A percentile compares a stretch with the other conserved stretches of the same genome.
Conservation (phyloP, 768 basidiomycete genomes). For the Phylloporus arenicola region DNA sequence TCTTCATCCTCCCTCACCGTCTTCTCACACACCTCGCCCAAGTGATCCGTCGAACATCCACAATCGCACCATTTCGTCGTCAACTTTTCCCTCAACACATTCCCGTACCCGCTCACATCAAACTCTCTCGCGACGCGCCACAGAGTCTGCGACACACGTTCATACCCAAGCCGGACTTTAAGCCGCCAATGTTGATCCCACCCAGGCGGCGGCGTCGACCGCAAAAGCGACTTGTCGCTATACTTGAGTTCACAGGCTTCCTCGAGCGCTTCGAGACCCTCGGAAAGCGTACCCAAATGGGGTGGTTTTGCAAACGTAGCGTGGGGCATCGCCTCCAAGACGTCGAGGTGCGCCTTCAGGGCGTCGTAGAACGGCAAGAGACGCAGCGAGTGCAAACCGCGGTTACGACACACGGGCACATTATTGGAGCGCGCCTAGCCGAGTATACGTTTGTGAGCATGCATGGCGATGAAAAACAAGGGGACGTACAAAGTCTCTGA, state of each 20-base stretch:
- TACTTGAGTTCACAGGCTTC: constrained; percentile 59
- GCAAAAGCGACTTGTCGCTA: constrained; percentile 32
- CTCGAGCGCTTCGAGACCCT: constrained; percentile 59
- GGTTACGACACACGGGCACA: constrained; percentile 56
- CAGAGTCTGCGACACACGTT: constrained; percentile 55
- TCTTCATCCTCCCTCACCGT: constrained; percentile 68
- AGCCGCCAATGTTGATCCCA: constrained; percentile 55
- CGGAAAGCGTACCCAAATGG: constrained; percentile 53
- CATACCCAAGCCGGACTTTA: constrained; percentile 61
- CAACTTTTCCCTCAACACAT: constrained; percentile 64
- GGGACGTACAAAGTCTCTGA: constrained; percentile 58
- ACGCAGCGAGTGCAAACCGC: constrained; percentile 62
- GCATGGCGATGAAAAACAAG: neutral
- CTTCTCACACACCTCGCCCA: constrained; percentile 71
- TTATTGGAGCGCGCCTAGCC: constrained; percentile 64
- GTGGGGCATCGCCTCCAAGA: constrained; percentile 52
- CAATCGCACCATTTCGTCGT: constrained; percentile 77
- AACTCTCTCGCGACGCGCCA: constrained; percentile 71
- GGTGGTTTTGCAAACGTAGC: constrained; percentile 61
- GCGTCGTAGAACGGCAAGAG: constrained; percentile 57
- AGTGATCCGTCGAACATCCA: constrained; percentile 73
- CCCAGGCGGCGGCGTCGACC: constrained; percentile 33
- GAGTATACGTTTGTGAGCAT: neutral
- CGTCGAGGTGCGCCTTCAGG: constrained; percentile 56
- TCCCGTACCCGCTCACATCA: constrained; percentile 66